Evolutionary conservation across 495 filamentous ascomycete genomes (phyloP), one percentile per base, ranked within the genome.

Genomic region (Podospora pseudopauciseta): DNA sequence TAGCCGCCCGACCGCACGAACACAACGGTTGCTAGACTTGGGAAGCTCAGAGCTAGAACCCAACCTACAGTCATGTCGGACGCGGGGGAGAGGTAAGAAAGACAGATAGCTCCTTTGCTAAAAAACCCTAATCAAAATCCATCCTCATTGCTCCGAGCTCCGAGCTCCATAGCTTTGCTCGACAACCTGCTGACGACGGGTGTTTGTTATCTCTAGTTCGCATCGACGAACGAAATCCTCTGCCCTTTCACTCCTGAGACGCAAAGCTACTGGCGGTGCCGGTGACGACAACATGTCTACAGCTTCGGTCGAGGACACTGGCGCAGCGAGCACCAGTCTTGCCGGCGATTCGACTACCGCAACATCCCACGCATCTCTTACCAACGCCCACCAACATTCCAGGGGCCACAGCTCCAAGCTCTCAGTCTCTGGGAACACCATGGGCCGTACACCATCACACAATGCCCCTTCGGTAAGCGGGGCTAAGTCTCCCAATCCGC

Each of bases 181-280:
- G 39, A 49, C 56, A 65, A 65, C 54, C 19, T 68, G 49, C 68
- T 76, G 63, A 74, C 67, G 28, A 19, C n/a, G 4, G 32, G 4
- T 9, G 16, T 16, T 2, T 67, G 44, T 15, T 34, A 3, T 23
- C 5, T 55, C 1, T 67, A 84, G 80, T 68, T 73, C 73, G 56
- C 85, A 87, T 71, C 84, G 81, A 75, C 82, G 85, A 67, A 81
- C 80, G 58, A 86, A 84, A 70, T 86, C 84, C 23, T 77, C 81
- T 11, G 79, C 81, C 34, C 75, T 85, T 26, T 84, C 83, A 53
- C 71, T 84, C 5, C 77, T 87, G 20, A 79, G 81, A 49, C 79
- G 84, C 30, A 81, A 79, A 60, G 80, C 80, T 20, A 70, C 74
- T 49, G 39, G 39, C 39, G 15, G 39, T 28, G 73, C 70, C 66